A percentile compares a stretch with the other conserved stretches of the same genome.
phyloP scores from a whole-genome alignment of 371 early-diverging fungal species.

The Mortierella sp. region DNA sequence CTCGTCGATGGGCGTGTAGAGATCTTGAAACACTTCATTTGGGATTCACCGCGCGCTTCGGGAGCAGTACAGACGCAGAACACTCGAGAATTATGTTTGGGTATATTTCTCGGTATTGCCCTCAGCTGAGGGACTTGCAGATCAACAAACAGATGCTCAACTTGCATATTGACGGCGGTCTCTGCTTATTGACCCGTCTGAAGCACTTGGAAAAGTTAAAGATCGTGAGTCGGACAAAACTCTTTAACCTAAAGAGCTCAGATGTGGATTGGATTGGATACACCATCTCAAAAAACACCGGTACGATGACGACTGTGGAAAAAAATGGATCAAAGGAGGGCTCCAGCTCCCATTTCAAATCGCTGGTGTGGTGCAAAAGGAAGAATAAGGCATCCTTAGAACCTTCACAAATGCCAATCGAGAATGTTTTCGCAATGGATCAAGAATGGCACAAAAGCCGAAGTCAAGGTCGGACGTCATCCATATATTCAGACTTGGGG shows the following conservation, averaged over 20 bases:
- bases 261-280: background rate
- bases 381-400: background rate
- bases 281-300: background rate
- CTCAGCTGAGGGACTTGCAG: background rate
- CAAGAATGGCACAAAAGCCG: conserved; percentile 4
- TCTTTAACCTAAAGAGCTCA: background rate
- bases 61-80: background rate
- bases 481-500: background rate
- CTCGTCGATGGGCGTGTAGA: background rate
- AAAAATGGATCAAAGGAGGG: background rate
- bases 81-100: background rate
- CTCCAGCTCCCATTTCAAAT: background rate
- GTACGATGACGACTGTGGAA: background rate
- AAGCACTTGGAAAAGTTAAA: background rate
- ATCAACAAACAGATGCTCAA: background rate
- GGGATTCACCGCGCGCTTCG: background rate
- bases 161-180: background rate
- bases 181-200: background rate
- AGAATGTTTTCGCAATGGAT: conserved; percentile 7
- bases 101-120: background rate
- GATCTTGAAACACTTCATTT: background rate
- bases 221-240: background rate
- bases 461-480: background rate
- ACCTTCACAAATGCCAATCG: background rate
- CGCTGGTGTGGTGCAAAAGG: background rate